These are phyloP conservation scores for Theobroma cacao DNA, from an alignment of 345 rosid genomes.

Conservation along the genomic window DNA sequence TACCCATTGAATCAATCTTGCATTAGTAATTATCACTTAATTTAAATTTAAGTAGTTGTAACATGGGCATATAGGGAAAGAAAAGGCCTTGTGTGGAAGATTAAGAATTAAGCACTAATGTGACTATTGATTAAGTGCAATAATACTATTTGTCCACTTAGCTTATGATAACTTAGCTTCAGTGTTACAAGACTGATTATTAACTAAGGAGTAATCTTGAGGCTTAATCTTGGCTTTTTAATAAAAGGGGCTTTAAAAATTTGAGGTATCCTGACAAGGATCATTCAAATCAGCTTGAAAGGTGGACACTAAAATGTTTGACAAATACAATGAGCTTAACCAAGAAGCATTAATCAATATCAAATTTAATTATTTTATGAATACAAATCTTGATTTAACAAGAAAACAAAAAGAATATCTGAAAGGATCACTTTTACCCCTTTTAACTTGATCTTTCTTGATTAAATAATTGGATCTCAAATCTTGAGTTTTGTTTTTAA, in stretches of 20 bases:
- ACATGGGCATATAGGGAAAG: not conserved
- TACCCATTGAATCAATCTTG: not conserved
- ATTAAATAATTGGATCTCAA: slow-evolving; percentile 5
- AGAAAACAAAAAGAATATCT: slow-evolving; percentile 1
- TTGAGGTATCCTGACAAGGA: not conserved
- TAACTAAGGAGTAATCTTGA: slow-evolving; percentile 1
- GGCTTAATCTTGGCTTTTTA: not conserved
- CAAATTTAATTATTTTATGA: not conserved
- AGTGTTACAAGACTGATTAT: not conserved
- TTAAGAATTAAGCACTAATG: not conserved
- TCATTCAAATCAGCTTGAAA: not conserved
- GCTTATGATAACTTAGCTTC: not conserved
- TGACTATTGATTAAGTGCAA: not conserved
- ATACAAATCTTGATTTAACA: not conserved
- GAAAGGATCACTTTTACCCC: not conserved
- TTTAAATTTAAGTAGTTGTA: too few relatives aligned
- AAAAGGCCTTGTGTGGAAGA: not conserved
- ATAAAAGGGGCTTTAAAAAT: not conserved
- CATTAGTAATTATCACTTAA: too few relatives aligned
- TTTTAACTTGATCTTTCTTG: not conserved
- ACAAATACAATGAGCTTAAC: not conserved
- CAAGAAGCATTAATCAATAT: not conserved
- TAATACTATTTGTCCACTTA: not conserved
- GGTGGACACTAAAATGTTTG: not conserved
- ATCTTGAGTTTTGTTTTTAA: slow-evolving; percentile 1